Evolutionary conservation across 2,329 filamentous ascomycete genomes (phyloP), one percentile per base, ranked within the genome.

Genomic region (Torrubiella hemipterigena): DNA sequence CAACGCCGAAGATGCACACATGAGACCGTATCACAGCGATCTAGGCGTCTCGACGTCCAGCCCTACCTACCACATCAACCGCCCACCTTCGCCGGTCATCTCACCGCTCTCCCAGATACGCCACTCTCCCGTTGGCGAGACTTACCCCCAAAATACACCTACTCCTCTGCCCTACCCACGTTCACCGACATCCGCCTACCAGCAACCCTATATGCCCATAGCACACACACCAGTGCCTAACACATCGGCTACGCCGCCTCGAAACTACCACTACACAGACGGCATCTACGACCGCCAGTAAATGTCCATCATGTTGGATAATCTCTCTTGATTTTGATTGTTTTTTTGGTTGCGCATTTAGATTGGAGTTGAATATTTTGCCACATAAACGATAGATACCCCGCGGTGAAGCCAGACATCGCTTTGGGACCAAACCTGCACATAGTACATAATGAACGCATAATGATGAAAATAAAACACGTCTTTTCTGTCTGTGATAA

Each of bases 221-320:
- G 17, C 19, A 15, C 27, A 11, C 23, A 36, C 29, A 36, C 28
- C 10, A 34, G 33, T 21, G 35, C 35, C 19, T 35, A 32, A n/a
- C n/a, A n/a, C n/a, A n/a, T n/a, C n/a, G n/a, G n/a, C n/a, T 6
- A 32, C 31, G 9, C 31, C 36, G 16, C 42, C 43, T 5, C 39
- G 32, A 13, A 46, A 45, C 17, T 52, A 59, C 30, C 49, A 42
- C 8, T 59, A 61, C 31, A 46, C 47, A 4, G 58, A 61, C 30
- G 56, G 58, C 16, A 44, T 56, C 11, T 60, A 59, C 29, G 41
- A 52, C 5, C 46, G 46, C 7, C 22, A 30, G 6, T 52, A 29
- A 39, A n/a, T n/a, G n/a, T n/a, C n/a, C n/a, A n/a, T n/a, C n/a
- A n/a, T n/a, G n/a, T n/a, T n/a, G n/a, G n/a, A n/a, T n/a, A n/a